Conservation (phyloP, 1,284 basidiomycete species). For the Hortiboletus rubellus region DNA sequence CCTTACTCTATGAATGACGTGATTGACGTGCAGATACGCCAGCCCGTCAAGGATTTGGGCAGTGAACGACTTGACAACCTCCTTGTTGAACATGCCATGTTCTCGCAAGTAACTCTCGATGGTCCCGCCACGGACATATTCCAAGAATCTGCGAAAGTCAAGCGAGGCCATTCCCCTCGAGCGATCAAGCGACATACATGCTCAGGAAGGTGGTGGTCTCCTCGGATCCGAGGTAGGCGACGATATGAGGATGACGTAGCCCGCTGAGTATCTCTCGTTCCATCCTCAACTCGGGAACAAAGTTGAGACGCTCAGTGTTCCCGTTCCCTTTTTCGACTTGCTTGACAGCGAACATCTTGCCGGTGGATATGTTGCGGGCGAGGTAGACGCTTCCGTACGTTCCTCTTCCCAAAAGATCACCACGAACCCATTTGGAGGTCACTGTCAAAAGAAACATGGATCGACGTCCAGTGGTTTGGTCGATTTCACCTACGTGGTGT, state of each 20-base stretch:
- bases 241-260: constrained; percentile 93
- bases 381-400: constrained; percentile 95
- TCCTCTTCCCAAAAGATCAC: constrained; percentile 91
- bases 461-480: too few relatives aligned
- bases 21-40: too few relatives aligned
- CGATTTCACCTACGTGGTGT: too few relatives aligned
- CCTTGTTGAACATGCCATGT: too few relatives aligned
- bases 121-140: constrained; percentile 95
- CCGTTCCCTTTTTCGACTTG: constrained; percentile 91
- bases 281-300: constrained; percentile 81
- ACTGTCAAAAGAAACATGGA: constrained; percentile 33
- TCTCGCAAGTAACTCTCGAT: constrained; percentile 63
- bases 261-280: constrained; percentile 94
- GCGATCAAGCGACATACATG: constrained; percentile 60
- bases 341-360: constrained; percentile 98
- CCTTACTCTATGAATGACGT: too few relatives aligned
- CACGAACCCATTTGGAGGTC: constrained; percentile 96
- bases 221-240: constrained; percentile 94
- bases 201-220: constrained; percentile 85
- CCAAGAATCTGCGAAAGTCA: constrained; percentile 72
- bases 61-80: too few relatives aligned
- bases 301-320: constrained; percentile 64
- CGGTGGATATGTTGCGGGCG: constrained; percentile 91
- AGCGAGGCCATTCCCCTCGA: background rate
- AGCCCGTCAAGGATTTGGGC: too few relatives aligned